Evolutionary conservation across 768 basidiomycete species (phyloP).

Genomic region (Cystoderma amianthinum): DNA sequence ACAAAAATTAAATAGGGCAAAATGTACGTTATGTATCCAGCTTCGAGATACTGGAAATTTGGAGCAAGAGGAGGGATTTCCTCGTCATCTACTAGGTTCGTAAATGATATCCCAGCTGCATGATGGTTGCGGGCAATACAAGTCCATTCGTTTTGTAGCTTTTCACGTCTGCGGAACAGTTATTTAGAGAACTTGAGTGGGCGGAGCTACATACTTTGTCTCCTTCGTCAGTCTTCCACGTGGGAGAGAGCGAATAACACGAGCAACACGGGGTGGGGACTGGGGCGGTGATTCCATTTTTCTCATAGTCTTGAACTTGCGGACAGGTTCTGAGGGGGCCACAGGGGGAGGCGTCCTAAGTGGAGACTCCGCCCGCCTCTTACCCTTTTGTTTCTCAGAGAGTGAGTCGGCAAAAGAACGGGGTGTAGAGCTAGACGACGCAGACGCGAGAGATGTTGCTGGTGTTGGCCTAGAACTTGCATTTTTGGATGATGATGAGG

Average conservation of each 20-base stretch:
- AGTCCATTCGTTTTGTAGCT: slow-evolving; percentile 27
- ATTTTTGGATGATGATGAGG: too few species aligned
- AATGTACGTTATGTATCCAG: slow-evolving; percentile 41
- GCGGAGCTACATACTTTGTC: too few species aligned
- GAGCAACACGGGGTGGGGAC: too few species aligned
- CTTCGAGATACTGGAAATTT: slow-evolving; percentile 47
- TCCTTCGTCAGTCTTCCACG: background rate
- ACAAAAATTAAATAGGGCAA: background rate
- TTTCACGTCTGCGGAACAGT: slow-evolving; percentile 12
- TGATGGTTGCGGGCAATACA: slow-evolving; percentile 12
- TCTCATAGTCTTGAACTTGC: too few species aligned
- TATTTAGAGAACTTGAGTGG: background rate
- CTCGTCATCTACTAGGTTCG: slow-evolving; percentile 35
- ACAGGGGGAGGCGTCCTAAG: too few species aligned
- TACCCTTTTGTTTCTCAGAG: background rate
- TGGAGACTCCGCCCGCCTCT: background rate
- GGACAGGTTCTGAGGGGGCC: too few species aligned
- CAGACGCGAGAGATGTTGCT: background rate
- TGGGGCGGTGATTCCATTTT: too few species aligned
- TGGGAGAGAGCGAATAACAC: background rate
- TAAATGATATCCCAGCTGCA: slow-evolving; percentile 26
- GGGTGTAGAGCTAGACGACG: background rate
- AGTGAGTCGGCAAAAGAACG: background rate
- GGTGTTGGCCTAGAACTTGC: background rate
- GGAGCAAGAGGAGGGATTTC: slow-evolving; percentile 33